Conservation (phyloP, 371 early-diverging fungal species). For the Mortierella sp. region DNA sequence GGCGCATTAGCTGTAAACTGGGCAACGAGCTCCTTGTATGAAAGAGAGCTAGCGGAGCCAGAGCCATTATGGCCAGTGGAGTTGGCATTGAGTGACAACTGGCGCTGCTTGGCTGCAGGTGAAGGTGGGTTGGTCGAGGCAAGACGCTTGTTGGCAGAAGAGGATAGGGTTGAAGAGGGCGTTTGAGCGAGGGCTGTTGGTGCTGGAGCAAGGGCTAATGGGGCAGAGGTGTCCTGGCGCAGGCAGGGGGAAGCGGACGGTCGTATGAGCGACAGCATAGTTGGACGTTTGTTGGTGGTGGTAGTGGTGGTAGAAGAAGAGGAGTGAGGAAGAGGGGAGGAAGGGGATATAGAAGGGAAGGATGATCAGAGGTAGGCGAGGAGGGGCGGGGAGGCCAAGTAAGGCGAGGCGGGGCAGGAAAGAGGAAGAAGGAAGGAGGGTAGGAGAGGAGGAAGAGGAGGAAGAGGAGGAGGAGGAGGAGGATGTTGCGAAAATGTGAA, state of each 20-base stretch:
- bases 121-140: conserved; percentile 6
- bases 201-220: background rate
- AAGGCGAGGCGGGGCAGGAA: too few relatives aligned
- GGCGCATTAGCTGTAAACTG: conserved; percentile 64
- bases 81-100: conserved; percentile 10
- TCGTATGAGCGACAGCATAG: conserved; percentile 46
- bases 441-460: too few relatives aligned
- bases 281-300: background rate
- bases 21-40: conserved; percentile 65
- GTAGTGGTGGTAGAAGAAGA: background rate
- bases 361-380: background rate
- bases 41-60: conserved; percentile 39
- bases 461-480: too few relatives aligned
- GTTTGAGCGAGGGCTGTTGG: conserved; percentile 7
- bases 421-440: too few relatives aligned
- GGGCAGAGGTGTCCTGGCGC: conserved; percentile 21
- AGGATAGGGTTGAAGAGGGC: conserved; percentile 11
- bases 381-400: too few relatives aligned
- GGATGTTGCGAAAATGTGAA: background rate
- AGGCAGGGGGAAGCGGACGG: conserved; percentile 42
- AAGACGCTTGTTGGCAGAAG: background rate
- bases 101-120: conserved; percentile 3
- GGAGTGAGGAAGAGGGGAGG: background rate
- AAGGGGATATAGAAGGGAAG: background rate
- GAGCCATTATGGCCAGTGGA: conserved; percentile 14